A percentile compares a stretch with the other conserved stretches of the same genome.
Conservation (phyloP, 2,329 filamentous ascomycete species). For the Xylaria sp. region DNA sequence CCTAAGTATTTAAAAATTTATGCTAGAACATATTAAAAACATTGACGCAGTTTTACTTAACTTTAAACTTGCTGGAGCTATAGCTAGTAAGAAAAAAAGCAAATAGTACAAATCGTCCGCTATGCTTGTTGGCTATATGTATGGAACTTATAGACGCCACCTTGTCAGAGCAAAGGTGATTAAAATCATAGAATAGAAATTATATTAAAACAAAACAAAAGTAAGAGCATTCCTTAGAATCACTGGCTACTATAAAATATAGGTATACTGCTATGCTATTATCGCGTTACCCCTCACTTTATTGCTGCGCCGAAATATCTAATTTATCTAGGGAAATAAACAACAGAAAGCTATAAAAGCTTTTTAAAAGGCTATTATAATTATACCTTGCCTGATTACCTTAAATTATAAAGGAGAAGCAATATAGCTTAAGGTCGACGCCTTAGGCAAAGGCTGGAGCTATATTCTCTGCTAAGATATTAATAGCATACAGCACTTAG, state of each 20-base stretch:
- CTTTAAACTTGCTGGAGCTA: not conserved
- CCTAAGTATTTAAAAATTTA: no score
- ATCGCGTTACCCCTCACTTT: not conserved
- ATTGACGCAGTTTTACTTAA: not conserved
- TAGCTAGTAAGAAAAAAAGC: not conserved
- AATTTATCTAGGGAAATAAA: not conserved
- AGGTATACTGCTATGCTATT: not conserved
- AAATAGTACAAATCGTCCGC: not conserved
- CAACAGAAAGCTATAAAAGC: not conserved
- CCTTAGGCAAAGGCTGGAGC: not conserved
- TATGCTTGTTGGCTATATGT: not conserved
- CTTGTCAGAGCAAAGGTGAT: not conserved
- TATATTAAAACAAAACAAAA: not conserved
- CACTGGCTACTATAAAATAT: not conserved
- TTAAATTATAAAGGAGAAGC: not conserved
- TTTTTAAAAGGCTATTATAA: not conserved
- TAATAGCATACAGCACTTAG: not conserved
- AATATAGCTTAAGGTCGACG: not conserved
- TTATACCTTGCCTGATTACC: not conserved
- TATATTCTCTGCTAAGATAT: not conserved
- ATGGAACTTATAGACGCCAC: not conserved
- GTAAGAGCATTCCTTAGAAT: not conserved
- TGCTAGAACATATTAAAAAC: not conserved
- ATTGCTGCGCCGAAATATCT: not conserved
- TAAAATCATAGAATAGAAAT: not conserved